Conservation (phyloP, 2,329 filamentous ascomycete species). For the Aspergillus tanneri region DNA sequence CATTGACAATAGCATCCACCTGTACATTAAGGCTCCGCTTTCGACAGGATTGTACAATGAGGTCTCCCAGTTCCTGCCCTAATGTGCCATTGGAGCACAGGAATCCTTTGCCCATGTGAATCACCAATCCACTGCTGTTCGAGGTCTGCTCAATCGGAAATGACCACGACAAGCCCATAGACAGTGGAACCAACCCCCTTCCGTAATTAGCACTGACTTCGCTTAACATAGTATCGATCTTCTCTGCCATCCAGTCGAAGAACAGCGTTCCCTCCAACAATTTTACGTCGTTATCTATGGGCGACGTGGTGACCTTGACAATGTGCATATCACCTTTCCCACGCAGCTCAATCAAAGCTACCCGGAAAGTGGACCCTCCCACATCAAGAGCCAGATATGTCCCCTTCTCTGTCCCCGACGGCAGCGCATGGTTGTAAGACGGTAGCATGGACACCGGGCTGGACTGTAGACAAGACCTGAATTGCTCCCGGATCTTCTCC, state of each 20-base stretch:
- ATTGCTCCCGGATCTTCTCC: constrained; percentile 50
- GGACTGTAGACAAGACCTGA: constrained; percentile 53
- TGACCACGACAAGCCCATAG: constrained; percentile 65
- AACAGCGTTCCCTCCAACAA: constrained; percentile 56
- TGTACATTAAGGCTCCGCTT: constrained; percentile 56
- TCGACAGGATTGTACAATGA: constrained; percentile 60
- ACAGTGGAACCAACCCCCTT: constrained; percentile 42
- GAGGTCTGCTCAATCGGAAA: constrained; percentile 67
- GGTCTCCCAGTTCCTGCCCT: constrained; percentile 58
- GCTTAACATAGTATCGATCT: constrained; percentile 56
- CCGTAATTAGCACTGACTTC: constrained; percentile 42
- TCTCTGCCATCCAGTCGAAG: constrained; percentile 66
- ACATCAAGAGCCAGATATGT: constrained; percentile 64
- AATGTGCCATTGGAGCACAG: constrained; percentile 58
- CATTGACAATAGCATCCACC: constrained; percentile 64
- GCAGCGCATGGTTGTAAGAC: constrained; percentile 62
- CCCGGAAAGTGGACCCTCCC: constrained; percentile 65
- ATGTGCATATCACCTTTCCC: constrained; percentile 54
- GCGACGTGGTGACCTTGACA: constrained; percentile 53
- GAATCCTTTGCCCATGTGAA: constrained; percentile 67
- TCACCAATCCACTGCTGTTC: constrained; percentile 55
- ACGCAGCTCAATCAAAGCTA: constrained; percentile 60
- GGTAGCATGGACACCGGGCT: constrained; percentile 65
- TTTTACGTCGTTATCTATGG: constrained; percentile 58
- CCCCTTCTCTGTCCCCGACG: constrained; percentile 59